These are phyloP conservation scores for Corymbia maculata DNA, from an alignment of 345 rosid species.

Conservation along the genomic window DNA sequence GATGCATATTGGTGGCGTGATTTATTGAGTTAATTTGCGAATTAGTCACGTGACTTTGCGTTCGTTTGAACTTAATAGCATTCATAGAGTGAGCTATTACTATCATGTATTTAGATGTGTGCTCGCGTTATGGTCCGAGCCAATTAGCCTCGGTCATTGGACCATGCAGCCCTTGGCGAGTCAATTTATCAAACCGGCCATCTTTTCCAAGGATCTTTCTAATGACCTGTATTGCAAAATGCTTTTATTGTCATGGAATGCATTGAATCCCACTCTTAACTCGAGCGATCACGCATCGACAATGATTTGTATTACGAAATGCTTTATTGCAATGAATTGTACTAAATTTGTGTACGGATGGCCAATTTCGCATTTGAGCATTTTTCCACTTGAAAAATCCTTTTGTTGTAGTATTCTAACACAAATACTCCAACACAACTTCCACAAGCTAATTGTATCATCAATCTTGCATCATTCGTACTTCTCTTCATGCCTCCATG, in stretches of 20 bases:
- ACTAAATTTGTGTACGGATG: neutral
- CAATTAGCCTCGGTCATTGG: neutral
- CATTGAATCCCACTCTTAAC: neutral
- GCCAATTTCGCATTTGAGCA: neutral
- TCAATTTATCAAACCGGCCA: neutral
- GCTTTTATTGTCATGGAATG: accelerated
- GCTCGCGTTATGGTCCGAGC: neutral
- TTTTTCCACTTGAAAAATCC: neutral
- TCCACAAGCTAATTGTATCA: neutral
- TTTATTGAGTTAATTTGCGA: neutral
- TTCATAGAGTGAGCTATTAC: neutral
- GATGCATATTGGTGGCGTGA: accelerated
- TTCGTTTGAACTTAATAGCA: neutral
- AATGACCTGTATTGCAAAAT: neutral
- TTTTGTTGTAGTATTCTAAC: neutral
- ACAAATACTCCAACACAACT: too few relatives aligned
- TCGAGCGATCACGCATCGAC: accelerated
- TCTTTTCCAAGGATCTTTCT: neutral
- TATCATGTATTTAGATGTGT: neutral
- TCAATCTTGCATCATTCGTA: neutral
- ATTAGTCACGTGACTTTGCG: neutral
- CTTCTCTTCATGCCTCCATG: neutral
- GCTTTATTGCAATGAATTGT: neutral
- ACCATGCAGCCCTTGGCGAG: neutral
- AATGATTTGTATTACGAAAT: too few relatives aligned